Conservation (phyloP, 805 yeast species). For the Lipomyces sp. region DNA sequence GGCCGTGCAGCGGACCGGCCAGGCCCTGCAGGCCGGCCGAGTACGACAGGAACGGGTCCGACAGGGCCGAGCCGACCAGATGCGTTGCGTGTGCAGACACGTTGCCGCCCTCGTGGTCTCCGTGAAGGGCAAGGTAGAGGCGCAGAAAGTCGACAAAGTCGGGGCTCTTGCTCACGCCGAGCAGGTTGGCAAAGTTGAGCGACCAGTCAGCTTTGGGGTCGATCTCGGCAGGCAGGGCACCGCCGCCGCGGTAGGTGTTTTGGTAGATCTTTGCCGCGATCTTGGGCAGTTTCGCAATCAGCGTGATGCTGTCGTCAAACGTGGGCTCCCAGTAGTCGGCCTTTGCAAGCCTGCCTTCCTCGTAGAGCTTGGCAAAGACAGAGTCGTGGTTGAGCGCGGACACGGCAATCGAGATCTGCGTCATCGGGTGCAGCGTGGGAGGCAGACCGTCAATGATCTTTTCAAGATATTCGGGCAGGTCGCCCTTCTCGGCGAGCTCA, state of each 20-base stretch:
- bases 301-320: slow-evolving; percentile 65
- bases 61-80: slow-evolving; percentile 75
- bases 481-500: slow-evolving; percentile 63
- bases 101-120: slow-evolving; percentile 83
- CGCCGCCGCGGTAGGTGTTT: slow-evolving; percentile 51
- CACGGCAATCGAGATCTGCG: slow-evolving; percentile 73
- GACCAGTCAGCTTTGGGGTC: slow-evolving; percentile 63
- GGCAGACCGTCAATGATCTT: slow-evolving; percentile 64
- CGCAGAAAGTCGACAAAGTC: slow-evolving; percentile 67
- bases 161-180: slow-evolving; percentile 52
- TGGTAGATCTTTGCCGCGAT: slow-evolving; percentile 73
- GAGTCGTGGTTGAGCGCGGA: slow-evolving; percentile 71
- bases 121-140: slow-evolving; percentile 69
- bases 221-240: slow-evolving; percentile 48
- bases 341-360: slow-evolving; percentile 59
- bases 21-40: slow-evolving; percentile 79
- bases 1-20: slow-evolving; percentile 84
- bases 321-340: slow-evolving; percentile 71
- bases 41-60: slow-evolving; percentile 71
- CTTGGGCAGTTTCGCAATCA: slow-evolving; percentile 71
- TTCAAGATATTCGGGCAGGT: slow-evolving; percentile 61
- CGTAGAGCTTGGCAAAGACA: slow-evolving; percentile 67
- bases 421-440: slow-evolving; percentile 73
- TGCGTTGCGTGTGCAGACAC: slow-evolving; percentile 81
- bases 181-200: slow-evolving; percentile 61